Percentiles rank a stretch among this genome's conserved stretches.
These are phyloP conservation scores for Neonectria ditissima DNA, from an alignment of 2,329 filamentous ascomycete species.

Conservation along the genomic window DNA sequence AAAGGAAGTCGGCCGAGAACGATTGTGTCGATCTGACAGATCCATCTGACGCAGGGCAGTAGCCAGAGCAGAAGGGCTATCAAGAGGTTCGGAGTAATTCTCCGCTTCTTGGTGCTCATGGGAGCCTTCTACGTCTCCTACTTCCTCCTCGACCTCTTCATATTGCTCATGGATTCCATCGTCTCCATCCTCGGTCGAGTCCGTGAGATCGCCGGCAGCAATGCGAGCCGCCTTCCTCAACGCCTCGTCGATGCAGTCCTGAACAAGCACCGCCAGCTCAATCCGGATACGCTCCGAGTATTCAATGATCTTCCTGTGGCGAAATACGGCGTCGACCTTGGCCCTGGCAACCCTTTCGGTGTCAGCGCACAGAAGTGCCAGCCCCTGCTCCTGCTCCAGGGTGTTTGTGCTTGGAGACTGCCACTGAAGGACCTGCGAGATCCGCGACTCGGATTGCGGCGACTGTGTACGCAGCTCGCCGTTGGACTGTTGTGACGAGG, in stretches of 20 bases:
- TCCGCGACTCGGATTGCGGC: constrained; percentile 93
- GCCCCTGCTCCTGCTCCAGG: constrained; percentile 90
- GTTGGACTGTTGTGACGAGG: constrained; percentile 68
- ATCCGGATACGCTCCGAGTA: constrained; percentile 96
- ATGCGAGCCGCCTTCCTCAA: constrained; percentile 90
- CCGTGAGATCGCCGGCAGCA: constrained; percentile 84
- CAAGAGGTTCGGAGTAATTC: constrained; percentile 40
- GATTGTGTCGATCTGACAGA: constrained; percentile 43
- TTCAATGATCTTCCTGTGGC: constrained; percentile 92
- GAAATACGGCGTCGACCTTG: constrained; percentile 93
- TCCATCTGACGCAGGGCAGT: constrained; percentile 62
- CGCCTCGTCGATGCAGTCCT: constrained; percentile 94
- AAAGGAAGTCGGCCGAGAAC: constrained; percentile 64
- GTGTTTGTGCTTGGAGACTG: constrained; percentile 93
- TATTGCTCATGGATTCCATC: constrained; percentile 52
- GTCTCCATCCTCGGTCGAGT: constrained; percentile 75
- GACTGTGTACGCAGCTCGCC: constrained; percentile 93
- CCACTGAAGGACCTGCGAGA: constrained; percentile 96
- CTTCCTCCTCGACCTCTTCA: constrained; percentile 54
- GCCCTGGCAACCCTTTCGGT: constrained; percentile 85
- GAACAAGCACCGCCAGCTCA: constrained; percentile 91
- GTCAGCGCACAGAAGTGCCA: constrained; percentile 88
- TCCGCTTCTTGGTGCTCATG: constrained; percentile 31
- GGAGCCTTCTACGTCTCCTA: constrained; percentile 29
- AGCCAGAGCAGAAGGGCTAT: constrained; percentile 65